These are phyloP conservation scores for Astragalus glycyphyllos DNA, from an alignment of 306 rosid species.

Conservation along the genomic window DNA sequence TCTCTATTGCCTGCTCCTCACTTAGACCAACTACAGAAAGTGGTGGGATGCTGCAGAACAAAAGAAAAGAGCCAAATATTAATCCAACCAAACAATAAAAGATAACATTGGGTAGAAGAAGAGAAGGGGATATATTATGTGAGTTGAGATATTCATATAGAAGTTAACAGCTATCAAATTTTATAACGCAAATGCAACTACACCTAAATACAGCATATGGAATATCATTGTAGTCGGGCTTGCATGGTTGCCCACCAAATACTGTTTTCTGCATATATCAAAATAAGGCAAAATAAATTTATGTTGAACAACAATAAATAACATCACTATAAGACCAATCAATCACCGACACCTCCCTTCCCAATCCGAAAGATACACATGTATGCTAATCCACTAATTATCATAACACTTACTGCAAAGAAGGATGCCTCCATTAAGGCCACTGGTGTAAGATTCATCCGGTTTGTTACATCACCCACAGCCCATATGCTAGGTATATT, in stretches of 20 bases:
- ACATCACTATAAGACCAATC: background rate
- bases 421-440: slow-evolving; percentile 90
- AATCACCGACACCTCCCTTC: background rate
- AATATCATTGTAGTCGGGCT: slow-evolving; percentile 69
- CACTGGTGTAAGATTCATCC: slow-evolving; percentile 91
- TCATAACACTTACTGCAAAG: slow-evolving; percentile 75
- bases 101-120: slow-evolving; percentile 20
- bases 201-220: slow-evolving; percentile 62
- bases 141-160: slow-evolving; percentile 11
- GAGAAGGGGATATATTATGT: slow-evolving; percentile 13
- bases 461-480: slow-evolving; percentile 93
- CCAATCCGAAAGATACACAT: slow-evolving; percentile 20
- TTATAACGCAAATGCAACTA: slow-evolving; percentile 10
- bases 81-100: slow-evolving; percentile 19
- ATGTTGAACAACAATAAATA: slow-evolving; percentile 17
- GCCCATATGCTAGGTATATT: slow-evolving; percentile 89
- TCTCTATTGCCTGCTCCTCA: slow-evolving; percentile 90
- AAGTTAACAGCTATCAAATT: slow-evolving; percentile 14
- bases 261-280: slow-evolving; percentile 71
- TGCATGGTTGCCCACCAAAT: slow-evolving; percentile 74
- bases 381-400: slow-evolving; percentile 21
- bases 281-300: slow-evolving; percentile 36
- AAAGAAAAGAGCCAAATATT: slow-evolving; percentile 33
- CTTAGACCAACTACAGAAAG: slow-evolving; percentile 92
- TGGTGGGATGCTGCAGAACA: slow-evolving; percentile 87